phyloP scores from a whole-genome alignment of 768 basidiomycete species.

The Russula abietina region DNA sequence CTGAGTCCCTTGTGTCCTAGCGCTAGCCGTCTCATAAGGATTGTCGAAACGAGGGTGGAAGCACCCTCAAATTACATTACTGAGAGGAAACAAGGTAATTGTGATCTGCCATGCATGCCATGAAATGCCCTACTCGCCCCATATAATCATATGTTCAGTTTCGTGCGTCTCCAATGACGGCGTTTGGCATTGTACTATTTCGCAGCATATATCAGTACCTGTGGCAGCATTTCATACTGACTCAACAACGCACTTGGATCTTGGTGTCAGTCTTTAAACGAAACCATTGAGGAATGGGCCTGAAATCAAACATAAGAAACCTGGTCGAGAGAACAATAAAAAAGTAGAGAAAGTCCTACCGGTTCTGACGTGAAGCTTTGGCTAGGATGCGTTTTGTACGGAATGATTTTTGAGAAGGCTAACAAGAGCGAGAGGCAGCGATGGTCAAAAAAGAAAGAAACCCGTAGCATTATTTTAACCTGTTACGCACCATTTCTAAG shows the following conservation, averaged over 20 bases:
- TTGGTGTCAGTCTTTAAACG: constrained; percentile 94
- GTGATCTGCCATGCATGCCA: not conserved
- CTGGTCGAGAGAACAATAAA: not conserved
- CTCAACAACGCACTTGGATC: constrained; percentile 60
- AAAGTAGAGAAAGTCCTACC: constrained; percentile 40
- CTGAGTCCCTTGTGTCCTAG: not conserved
- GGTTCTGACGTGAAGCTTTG: constrained; percentile 93
- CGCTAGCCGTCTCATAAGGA: not conserved
- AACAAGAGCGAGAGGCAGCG: not conserved
- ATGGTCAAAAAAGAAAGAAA: not conserved
- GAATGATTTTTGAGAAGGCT: constrained; percentile 99
- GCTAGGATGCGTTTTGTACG: constrained; percentile 95
- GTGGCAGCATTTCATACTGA: not conserved
- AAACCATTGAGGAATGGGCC: constrained; percentile 99
- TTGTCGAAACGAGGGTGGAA: not conserved
- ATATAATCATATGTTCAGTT: constrained; percentile 81
- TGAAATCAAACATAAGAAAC: constrained; percentile 29
- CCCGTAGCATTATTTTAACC: not conserved
- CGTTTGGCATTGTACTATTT: constrained; percentile 87
- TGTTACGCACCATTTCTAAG: constrained; percentile 9
- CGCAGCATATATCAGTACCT: not conserved
- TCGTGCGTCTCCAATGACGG: constrained; percentile 98
- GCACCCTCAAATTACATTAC: not conserved
- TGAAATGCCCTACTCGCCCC: not conserved
- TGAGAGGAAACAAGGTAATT: not conserved